phyloP scores from a whole-genome alignment of 2,329 filamentous ascomycete genomes.

The Fusarium begoniae region DNA sequence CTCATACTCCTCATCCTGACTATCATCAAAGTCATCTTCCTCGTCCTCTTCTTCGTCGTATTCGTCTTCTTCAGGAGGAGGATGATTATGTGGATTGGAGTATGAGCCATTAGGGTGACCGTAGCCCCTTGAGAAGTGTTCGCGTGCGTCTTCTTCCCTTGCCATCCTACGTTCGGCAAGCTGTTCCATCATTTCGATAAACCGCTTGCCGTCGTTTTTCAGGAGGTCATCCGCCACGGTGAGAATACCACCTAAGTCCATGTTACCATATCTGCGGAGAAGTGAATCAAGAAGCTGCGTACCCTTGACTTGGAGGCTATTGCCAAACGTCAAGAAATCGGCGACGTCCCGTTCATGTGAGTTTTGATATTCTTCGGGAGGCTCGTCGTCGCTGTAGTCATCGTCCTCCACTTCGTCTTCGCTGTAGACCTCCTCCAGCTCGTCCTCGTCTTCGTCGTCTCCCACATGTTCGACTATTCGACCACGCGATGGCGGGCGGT shows the following conservation, averaged over 20 bases:
- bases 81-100: constrained; percentile 73
- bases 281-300: constrained; percentile 59
- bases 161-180: constrained; percentile 97
- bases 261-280: constrained; percentile 57
- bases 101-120: constrained; percentile 69
- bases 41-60: constrained; percentile 74
- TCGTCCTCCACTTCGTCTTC: constrained; percentile 66
- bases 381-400: constrained; percentile 73
- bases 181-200: constrained; percentile 99
- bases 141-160: constrained; percentile 84
- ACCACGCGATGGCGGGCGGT: constrained; percentile 76
- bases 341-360: constrained; percentile 71
- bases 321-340: constrained; percentile 98
- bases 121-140: constrained; percentile 68
- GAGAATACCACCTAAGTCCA: constrained; percentile 86
- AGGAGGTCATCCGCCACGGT: constrained; percentile 98
- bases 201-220: constrained; percentile 99
- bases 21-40: constrained; percentile 69
- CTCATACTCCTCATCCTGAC: constrained; percentile 73
- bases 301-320: constrained; percentile 93
- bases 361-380: constrained; percentile 73
- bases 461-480: constrained; percentile 75
- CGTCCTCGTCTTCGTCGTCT: constrained; percentile 65
- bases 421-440: constrained; percentile 59
- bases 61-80: constrained; percentile 80